Conservation (phyloP, 345 rosid genomes). For the Syzygium aqueum region DNA sequence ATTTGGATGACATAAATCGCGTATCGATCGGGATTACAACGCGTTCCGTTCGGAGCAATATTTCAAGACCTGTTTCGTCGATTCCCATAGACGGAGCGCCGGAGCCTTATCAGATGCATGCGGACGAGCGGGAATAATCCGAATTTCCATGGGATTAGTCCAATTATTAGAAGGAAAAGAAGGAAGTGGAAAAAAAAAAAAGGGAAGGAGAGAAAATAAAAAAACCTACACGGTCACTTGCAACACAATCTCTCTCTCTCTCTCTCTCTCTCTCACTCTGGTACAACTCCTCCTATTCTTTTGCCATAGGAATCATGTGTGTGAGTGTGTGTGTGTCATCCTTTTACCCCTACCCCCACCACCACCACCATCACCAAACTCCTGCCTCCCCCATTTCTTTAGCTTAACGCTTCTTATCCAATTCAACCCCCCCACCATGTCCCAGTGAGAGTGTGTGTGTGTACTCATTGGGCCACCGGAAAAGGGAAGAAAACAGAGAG, state of each 20-base stretch:
- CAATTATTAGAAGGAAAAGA: not conserved
- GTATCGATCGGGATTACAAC: not conserved
- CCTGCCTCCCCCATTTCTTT: not conserved
- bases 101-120: not conserved
- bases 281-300: not conserved
- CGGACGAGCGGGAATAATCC: not conserved
- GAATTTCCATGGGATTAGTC: not conserved
- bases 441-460: not conserved
- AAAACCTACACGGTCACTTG: not conserved
- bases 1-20: not conserved
- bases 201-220: accelerated
- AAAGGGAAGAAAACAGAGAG: not conserved
- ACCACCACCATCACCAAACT: not conserved
- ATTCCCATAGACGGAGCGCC: not conserved
- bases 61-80: not conserved
- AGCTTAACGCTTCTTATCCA: constrained; percentile 1
- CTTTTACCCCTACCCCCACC: not conserved
- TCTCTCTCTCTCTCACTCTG: not conserved
- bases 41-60: accelerated
- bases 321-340: not conserved
- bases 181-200: not conserved
- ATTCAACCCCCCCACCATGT: not conserved
- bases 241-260: not conserved
- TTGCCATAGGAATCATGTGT: not conserved
- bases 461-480: not conserved